Conservation (phyloP, 768 basidiomycete species). For the Hydnum rufescens region DNA sequence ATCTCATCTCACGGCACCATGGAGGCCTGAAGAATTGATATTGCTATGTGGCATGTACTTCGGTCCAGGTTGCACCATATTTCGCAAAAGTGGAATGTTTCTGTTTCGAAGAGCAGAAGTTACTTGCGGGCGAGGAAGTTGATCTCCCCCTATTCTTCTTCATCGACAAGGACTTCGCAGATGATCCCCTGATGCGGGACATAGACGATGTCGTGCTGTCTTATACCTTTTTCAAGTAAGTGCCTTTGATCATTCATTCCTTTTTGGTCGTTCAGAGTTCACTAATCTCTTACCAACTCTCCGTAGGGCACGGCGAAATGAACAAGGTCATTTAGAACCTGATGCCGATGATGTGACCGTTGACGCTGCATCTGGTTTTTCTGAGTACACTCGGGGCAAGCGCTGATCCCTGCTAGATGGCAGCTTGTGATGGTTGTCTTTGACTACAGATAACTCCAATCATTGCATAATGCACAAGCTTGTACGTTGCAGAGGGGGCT, state of each 20-base stretch:
- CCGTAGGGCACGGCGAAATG: slow-evolving; percentile 63
- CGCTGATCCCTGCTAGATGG: too few relatives aligned
- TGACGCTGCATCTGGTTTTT: slow-evolving; percentile 53
- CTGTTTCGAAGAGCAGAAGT: slow-evolving; percentile 96
- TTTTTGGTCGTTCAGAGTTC: background rate
- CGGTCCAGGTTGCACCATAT: slow-evolving; percentile 77
- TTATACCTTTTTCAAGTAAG: slow-evolving; percentile 93
- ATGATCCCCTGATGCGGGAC: slow-evolving; percentile 73
- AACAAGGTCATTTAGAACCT: slow-evolving; percentile 71
- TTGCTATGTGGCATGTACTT: background rate
- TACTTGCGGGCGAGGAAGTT: slow-evolving; percentile 87
- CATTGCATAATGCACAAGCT: too few relatives aligned
- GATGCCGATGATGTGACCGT: slow-evolving; percentile 58
- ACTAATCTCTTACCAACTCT: background rate
- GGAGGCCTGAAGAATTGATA: background rate
- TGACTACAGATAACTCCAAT: too few relatives aligned
- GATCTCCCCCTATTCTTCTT: slow-evolving; percentile 98
- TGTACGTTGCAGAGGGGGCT: too few relatives aligned
- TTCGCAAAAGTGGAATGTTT: slow-evolving; percentile 99
- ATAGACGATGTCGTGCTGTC: slow-evolving; percentile 84
- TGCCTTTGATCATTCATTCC: slow-evolving; percentile 9
- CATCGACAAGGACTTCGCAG: slow-evolving; percentile 91
- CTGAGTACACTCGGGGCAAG: too few relatives aligned
- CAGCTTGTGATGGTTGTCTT: too few relatives aligned
- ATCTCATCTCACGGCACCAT: too few relatives aligned